These are phyloP conservation scores for Skeletonema potamos DNA, from an alignment of 108 stramenopile genomes.

Conservation along the genomic window DNA sequence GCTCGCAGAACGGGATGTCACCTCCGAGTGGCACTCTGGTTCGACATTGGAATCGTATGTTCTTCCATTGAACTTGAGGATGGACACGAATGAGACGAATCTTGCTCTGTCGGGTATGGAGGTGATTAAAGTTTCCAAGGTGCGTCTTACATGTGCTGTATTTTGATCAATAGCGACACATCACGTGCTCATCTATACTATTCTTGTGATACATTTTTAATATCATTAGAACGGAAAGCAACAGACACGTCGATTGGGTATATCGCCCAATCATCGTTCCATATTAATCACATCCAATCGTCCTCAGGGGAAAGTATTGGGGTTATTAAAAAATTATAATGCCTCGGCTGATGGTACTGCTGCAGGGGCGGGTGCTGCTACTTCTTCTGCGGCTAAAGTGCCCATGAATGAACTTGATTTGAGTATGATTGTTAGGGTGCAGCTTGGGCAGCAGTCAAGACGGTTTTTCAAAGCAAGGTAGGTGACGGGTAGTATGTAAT, in stretches of 20 bases:
- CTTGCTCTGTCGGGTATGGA: conserved; percentile 35
- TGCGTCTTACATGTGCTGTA: conserved; percentile 23
- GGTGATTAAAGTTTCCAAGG: conserved; percentile 79
- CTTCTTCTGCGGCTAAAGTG: not conserved
- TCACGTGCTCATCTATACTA: not conserved
- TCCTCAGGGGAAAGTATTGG: conserved; percentile 37
- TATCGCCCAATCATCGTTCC: conserved; percentile 62
- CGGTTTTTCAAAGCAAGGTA: conserved; percentile 56
- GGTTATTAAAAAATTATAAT: conserved; percentile 32
- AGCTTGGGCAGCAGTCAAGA: conserved; percentile 64
- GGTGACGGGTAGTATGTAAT: no score
- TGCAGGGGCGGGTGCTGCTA: not conserved
- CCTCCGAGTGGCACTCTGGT: conserved; percentile 18
- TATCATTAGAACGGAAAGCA: conserved; percentile 64
- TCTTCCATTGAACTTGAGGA: conserved; percentile 20
- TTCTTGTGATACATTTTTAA: not conserved
- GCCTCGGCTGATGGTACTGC: not conserved
- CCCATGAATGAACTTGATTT: conserved; percentile 58
- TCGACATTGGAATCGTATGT: conserved; percentile 30
- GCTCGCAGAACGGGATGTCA: not conserved
- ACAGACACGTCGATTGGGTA: conserved; percentile 65
- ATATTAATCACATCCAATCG: conserved; percentile 65
- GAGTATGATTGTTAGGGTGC: conserved; percentile 61
- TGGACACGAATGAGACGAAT: conserved; percentile 6
- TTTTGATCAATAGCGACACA: not conserved